Base-by-base conservation (phyloP, 2,329 filamentous ascomycete species). In the Sclerotinia glacialis region DNA sequence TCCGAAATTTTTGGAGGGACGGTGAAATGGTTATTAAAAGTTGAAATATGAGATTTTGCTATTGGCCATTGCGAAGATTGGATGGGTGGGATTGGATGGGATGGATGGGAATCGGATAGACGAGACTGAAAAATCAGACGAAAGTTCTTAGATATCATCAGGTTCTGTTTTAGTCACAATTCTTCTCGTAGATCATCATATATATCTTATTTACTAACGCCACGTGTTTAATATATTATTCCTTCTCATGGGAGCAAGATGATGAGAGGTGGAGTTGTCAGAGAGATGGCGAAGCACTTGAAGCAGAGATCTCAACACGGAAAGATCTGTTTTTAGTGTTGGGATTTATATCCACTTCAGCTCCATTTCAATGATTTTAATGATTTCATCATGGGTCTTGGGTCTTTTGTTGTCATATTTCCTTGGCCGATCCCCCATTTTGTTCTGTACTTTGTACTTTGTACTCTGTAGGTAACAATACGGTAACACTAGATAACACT, bases 361-460 rank as follows among this genome's bases (percentile, higher is more conserved):
- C 42, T 60, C 56, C 42, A 47, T 34, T 11, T 34, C 3, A 9
- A 55, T 37, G 56, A 47, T 34, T 11, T 34, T 2, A 9, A 55
- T 37, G 56, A 23, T 59, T 60, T 47, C 56, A 47, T 47, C 56
- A 60, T 34, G 56, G 47, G 42, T n/a, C 9, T 37, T 37, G n/a
- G n/a, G n/a, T n/a, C n/a, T 23, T 34, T 46, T 31, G 18, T 54
- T 55, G 3, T 37, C 42, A 21, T 23, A 34, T 47, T 60, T 23
- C 42, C 56, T 46, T 12, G 3, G 56, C 42, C 42, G 56, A 60
- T 60, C 56, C 26, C 42, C 42, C 28, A 47, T 47, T 59, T 47
- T 28, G 42, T 23, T 31, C 18, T 53, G 50, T 11, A 53, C 18
- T 18, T 21, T n/a, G n/a, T n/a, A n/a, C n/a, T n/a, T n/a, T 26